phyloP scores from a whole-genome alignment of 1,284 basidiomycete genomes.

The Tilletia walkeri region DNA sequence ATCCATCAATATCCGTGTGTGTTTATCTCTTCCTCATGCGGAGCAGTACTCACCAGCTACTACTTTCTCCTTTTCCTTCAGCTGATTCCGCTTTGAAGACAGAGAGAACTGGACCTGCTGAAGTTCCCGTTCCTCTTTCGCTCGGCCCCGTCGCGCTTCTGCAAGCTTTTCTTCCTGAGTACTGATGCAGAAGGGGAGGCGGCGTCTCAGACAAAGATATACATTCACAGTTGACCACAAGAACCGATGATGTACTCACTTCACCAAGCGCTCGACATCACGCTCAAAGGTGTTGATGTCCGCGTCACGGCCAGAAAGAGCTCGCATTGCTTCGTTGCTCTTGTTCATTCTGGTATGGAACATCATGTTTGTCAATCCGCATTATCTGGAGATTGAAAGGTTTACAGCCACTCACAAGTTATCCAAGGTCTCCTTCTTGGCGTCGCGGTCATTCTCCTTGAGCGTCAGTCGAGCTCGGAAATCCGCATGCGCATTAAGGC shows the following conservation, averaged over 20 bases:
- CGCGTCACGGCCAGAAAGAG: slow-evolving; percentile 20
- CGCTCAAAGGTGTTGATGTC: neutral
- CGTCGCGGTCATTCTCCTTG: slow-evolving; percentile 57
- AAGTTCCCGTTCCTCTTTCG: slow-evolving; percentile 26
- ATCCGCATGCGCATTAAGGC: slow-evolving; percentile 77
- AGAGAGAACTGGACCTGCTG: slow-evolving; percentile 43
- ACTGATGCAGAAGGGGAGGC: slow-evolving; percentile 30
- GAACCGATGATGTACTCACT: slow-evolving; percentile 2
- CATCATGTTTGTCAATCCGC: slow-evolving; percentile 60
- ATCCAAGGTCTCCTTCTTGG: slow-evolving; percentile 64
- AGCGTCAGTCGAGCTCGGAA: slow-evolving; percentile 76
- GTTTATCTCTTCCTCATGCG: too few species aligned
- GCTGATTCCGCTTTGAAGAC: slow-evolving; percentile 56
- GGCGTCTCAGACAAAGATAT: neutral
- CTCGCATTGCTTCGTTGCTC: slow-evolving; percentile 22
- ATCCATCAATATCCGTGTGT: too few species aligned
- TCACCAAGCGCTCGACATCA: neutral
- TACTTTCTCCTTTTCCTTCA: slow-evolving; percentile 63
- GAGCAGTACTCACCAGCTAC: too few species aligned
- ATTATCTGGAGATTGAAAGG: slow-evolving; percentile 60
- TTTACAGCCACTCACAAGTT: slow-evolving; percentile 67
- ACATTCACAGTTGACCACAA: neutral
- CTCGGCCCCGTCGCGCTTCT: slow-evolving; percentile 25
- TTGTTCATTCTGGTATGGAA: slow-evolving; percentile 9
- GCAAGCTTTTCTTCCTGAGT: slow-evolving; percentile 35